These are phyloP conservation scores for Penicillium sp. DNA, from an alignment of 2,329 filamentous ascomycete species.

Conservation along the genomic window DNA sequence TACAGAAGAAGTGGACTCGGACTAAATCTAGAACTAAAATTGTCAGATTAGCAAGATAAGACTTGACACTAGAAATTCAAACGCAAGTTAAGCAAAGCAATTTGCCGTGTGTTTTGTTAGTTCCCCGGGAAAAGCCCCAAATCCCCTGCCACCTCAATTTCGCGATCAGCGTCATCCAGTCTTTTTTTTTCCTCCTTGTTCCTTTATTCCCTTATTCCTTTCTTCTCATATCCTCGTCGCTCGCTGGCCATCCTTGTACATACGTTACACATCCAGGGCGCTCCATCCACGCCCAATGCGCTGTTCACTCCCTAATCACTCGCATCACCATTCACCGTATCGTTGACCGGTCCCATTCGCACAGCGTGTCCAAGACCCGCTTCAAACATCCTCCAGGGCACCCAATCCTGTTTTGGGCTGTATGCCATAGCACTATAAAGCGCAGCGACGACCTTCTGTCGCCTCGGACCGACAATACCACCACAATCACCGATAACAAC, in stretches of 20 bases:
- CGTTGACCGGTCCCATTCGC: not conserved
- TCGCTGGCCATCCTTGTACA: not conserved
- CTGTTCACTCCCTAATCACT: slow-evolving; percentile 20
- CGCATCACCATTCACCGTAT: slow-evolving; percentile 8
- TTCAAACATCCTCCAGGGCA: slow-evolving; percentile 2
- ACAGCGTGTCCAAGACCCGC: not conserved
- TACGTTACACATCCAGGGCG: slow-evolving; percentile 1
- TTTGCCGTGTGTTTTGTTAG: not conserved
- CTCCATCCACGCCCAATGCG: slow-evolving; percentile 25
- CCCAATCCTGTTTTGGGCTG: slow-evolving; percentile 6
- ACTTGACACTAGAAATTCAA: too few species aligned
- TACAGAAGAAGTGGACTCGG: not conserved
- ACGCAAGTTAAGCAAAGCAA: not conserved
- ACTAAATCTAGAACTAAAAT: not conserved
- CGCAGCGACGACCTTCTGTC: too few species aligned
- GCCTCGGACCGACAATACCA: too few species aligned
- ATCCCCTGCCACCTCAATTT: slow-evolving; percentile 35
- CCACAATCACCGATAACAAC: too few species aligned
- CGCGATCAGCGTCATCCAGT: slow-evolving; percentile 17
- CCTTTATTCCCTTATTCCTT: not conserved
- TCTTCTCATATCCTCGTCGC: not conserved
- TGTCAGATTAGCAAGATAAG: too few species aligned
- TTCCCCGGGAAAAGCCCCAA: not conserved
- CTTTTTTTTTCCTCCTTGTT: slow-evolving; percentile 5
- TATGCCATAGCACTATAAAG: slow-evolving; percentile 5